These are phyloP conservation scores for Botrytis fabae DNA, from an alignment of 2,329 filamentous ascomycete species.

Conservation along the genomic window DNA sequence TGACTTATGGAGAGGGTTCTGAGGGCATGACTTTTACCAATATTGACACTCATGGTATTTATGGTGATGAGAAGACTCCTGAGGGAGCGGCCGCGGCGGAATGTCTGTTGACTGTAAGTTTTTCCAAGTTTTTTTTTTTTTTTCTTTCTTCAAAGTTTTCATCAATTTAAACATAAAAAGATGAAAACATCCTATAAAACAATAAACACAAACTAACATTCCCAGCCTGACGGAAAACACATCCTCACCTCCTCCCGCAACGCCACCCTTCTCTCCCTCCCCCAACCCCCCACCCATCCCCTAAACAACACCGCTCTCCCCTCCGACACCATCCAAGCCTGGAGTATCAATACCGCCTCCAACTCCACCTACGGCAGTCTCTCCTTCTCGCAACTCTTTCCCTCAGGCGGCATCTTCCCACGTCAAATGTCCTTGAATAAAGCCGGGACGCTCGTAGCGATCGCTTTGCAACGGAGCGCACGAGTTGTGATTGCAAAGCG, in stretches of 20 bases:
- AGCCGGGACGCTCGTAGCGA: slow-evolving; percentile 47
- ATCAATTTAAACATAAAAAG: not conserved
- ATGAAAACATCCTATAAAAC: not conserved
- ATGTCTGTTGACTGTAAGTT: slow-evolving; percentile 57
- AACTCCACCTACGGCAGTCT: slow-evolving; percentile 47
- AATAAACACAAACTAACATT: slow-evolving; percentile 22
- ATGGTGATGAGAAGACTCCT: slow-evolving; percentile 45
- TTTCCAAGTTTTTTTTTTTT: not conserved
- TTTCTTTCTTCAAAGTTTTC: too few relatives aligned
- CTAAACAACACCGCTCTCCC: slow-evolving; percentile 48
- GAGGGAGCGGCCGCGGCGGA: slow-evolving; percentile 53
- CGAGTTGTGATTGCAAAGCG: slow-evolving; percentile 47
- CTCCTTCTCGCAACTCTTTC: slow-evolving; percentile 45
- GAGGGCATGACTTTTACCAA: slow-evolving; percentile 47
- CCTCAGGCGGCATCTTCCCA: slow-evolving; percentile 48
- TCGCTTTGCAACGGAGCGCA: slow-evolving; percentile 46
- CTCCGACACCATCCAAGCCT: slow-evolving; percentile 66
- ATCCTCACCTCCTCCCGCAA: slow-evolving; percentile 68
- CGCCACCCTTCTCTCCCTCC: slow-evolving; percentile 54
- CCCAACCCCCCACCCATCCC: slow-evolving; percentile 45
- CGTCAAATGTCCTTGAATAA: slow-evolving; percentile 51
- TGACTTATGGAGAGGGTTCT: slow-evolving; percentile 49
- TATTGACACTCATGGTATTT: slow-evolving; percentile 51
- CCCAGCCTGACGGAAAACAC: slow-evolving; percentile 59
- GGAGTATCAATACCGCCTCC: slow-evolving; percentile 52